Conservation (phyloP, 441 rosid genomes). For the Populus hybrid region DNA sequence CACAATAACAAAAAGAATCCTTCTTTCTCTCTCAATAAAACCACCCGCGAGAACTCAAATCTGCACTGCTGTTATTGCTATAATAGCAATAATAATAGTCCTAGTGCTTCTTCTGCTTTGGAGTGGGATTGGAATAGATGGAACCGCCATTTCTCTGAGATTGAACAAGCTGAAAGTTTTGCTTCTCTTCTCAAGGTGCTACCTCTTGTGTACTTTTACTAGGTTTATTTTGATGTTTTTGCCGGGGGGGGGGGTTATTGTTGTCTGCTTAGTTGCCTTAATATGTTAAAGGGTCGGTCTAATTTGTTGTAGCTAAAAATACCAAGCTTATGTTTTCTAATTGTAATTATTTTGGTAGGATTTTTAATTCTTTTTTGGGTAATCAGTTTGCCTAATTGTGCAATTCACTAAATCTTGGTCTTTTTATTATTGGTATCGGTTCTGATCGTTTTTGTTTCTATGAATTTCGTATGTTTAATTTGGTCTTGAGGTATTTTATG, state of each 20-base stretch:
- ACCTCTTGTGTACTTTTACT: background rate
- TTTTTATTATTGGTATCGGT: background rate
- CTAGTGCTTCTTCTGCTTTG: constrained; percentile 32
- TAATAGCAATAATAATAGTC: constrained; percentile 20
- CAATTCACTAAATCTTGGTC: background rate
- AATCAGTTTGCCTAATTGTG: background rate
- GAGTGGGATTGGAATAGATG: constrained; percentile 94
- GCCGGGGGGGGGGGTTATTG: background rate
- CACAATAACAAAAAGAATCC: background rate
- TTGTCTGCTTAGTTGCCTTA: background rate
- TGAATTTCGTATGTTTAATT: background rate
- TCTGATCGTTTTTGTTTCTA: background rate
- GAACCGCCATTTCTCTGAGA: constrained; percentile 77
- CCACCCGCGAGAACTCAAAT: constrained; percentile 28
- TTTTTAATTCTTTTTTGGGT: background rate
- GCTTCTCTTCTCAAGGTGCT: constrained; percentile 77
- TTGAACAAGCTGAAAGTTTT: constrained; percentile 70
- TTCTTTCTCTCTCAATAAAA: constrained; percentile 17
- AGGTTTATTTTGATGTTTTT: background rate
- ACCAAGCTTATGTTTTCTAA: background rate
- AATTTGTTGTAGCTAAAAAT: background rate
- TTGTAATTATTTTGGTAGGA: background rate
- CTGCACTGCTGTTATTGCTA: constrained; percentile 38
- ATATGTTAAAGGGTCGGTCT: background rate
- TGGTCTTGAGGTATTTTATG: background rate